Conservation (phyloP, 345 rosid genomes). For the Adansonia digitata region DNA sequence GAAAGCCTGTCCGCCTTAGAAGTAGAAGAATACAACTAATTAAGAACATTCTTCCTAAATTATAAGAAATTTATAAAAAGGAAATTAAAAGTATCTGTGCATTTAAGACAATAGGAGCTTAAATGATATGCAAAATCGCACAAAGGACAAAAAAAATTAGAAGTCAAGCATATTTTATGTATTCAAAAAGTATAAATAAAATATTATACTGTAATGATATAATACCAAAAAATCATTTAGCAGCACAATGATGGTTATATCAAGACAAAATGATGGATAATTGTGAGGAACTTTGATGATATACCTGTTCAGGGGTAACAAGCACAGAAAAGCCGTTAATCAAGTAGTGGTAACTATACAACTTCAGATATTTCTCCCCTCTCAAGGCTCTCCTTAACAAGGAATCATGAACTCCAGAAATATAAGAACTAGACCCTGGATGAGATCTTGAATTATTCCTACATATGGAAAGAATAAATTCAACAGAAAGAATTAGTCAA, state of each 20-base stretch:
- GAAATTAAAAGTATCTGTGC: not conserved
- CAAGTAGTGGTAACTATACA: slow-evolving; percentile 91
- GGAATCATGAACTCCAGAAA: slow-evolving; percentile 76
- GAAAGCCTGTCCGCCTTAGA: slow-evolving; percentile 66
- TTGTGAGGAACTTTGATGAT: slow-evolving; percentile 9
- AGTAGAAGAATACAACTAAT: slow-evolving; percentile 13
- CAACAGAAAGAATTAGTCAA: slow-evolving; percentile 16
- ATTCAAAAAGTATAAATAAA: not conserved
- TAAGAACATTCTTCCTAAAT: not conserved
- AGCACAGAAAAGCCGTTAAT: slow-evolving; percentile 90
- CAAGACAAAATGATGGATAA: slow-evolving; percentile 15
- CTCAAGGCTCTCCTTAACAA: slow-evolving; percentile 53
- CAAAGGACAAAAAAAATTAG: not conserved
- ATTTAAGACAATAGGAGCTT: not conserved
- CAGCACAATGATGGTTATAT: slow-evolving; percentile 24
- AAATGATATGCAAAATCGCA: not conserved
- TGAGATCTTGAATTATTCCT: slow-evolving; percentile 53
- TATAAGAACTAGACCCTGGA: slow-evolving; percentile 38
- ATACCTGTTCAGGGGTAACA: slow-evolving; percentile 79
- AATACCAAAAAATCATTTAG: not conserved
- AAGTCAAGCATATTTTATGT: not conserved
- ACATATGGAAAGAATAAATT: slow-evolving; percentile 14
- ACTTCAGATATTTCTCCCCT: slow-evolving; percentile 83
- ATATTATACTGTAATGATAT: slow-evolving; percentile 8
- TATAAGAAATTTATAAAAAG: not conserved